Base-by-base conservation (phyloP, 108 stramenopile species). In the Epipyxis sp. region DNA sequence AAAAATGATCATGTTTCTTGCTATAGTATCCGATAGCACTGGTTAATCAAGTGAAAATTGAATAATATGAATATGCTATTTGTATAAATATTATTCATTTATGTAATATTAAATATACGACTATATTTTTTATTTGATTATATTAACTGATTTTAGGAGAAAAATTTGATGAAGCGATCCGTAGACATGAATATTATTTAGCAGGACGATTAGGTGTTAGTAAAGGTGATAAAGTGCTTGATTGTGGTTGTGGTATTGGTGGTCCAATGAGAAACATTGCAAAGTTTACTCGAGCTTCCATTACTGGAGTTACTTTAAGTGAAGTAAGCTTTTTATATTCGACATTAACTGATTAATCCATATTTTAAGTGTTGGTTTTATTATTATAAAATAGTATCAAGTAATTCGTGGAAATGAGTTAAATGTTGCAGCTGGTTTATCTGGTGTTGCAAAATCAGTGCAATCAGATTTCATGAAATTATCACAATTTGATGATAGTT, bases 391-490 rank as follows among this genome's bases (percentile, higher is more conserved):
- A 50, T 50, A 50, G 62, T 42, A 10, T 39, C 59, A 82, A 80
- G 92, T 94, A 0, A 78, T 89, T 37, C 90, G 94, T 3, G 94
- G 94, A 1, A 95, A 93, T 69, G 91, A 91, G 76, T 40, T 94
- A 40, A 86, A 85, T 79, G n/a, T 42, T 16, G 71, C 82, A 42
- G 40, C 35, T 44, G 86, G 86, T 25, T 29, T 86, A n/a, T 50
- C 6, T 50, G 43, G 65, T 41, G 20, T 34, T 0, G 79, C 79
- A 25, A 45, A 76, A 39, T 85, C 84, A 1, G 45, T 84, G 77
- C 91, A 95, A 82, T 91, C 91, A 30, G 92, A 93, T 62, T 95
- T 93, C 79, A 92, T 95, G 94, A 61, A 91, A 6, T 61, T 92
- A 80, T 92, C 92, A 0, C 16, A 57, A 25, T 95, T 93, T 83